Evolutionary conservation across 2,329 filamentous ascomycete genomes (phyloP).

Genomic region (Fusarium ambrosium): DNA sequence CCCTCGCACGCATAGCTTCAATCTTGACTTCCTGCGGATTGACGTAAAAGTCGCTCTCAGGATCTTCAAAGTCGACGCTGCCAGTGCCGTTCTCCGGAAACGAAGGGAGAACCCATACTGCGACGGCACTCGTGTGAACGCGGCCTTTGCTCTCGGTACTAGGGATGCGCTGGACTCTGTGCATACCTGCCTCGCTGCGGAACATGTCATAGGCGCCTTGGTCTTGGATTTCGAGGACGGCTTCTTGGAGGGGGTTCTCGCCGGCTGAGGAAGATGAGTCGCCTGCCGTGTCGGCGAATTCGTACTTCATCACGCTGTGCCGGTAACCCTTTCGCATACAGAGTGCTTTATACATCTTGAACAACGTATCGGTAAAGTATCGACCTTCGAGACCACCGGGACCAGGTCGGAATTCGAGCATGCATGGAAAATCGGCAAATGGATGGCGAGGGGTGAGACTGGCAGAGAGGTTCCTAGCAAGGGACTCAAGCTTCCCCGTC

Average conservation of each 20-base stretch:
- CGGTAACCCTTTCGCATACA: conserved; percentile 78
- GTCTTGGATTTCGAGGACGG: conserved; percentile 84
- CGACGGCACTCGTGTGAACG: conserved; percentile 93
- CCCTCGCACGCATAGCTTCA: conserved; percentile 92
- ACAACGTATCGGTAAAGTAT: conserved; percentile 87
- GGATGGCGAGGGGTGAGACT: conserved; percentile 89
- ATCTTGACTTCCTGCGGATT: conserved; percentile 83
- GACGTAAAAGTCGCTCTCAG: conserved; percentile 91
- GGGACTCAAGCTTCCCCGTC: conserved; percentile 68
- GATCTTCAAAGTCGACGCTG: conserved; percentile 78
- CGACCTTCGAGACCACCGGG: conserved; percentile 93
- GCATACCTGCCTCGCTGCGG: conserved; percentile 91
- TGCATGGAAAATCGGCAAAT: conserved; percentile 89
- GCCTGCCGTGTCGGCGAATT: conserved; percentile 76
- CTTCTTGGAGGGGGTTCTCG: conserved; percentile 84
- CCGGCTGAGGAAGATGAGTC: conserved; percentile 65
- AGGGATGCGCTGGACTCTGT: conserved; percentile 93
- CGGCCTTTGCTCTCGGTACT: conserved; percentile 91
- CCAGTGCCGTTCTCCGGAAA: conserved; percentile 72
- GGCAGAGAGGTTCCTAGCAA: conserved; percentile 78
- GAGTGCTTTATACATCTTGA: conserved; percentile 90
- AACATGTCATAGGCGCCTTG: conserved; percentile 85
- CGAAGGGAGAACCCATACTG: conserved; percentile 91
- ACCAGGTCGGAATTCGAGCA: conserved; percentile 92
- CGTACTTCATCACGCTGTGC: conserved; percentile 81